Evolutionary conservation across 768 basidiomycete species (phyloP).

Genomic region (Boletus eberwhitei): DNA sequence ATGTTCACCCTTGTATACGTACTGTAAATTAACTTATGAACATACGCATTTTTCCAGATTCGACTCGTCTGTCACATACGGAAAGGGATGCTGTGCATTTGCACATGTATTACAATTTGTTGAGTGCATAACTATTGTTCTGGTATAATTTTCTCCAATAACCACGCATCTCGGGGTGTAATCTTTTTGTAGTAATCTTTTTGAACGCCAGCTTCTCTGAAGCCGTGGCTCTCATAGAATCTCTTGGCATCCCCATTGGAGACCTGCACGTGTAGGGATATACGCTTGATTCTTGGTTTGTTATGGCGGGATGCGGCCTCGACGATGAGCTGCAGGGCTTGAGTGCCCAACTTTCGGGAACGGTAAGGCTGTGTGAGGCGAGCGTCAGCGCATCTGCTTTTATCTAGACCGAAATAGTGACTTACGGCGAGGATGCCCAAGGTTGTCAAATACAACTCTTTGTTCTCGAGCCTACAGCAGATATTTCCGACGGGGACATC

Average conservation of each 20-base stretch:
- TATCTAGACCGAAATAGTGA: conserved; percentile 15
- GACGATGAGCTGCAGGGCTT: conserved; percentile 66
- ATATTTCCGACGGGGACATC: conserved; percentile 89
- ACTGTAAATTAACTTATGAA: conserved; percentile 27
- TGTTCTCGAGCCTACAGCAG: conserved; percentile 78
- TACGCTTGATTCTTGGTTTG: conserved; percentile 61
- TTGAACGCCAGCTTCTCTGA: conserved; percentile 61
- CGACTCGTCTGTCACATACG: conserved; percentile 15
- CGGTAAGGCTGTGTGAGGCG: conserved; percentile 68
- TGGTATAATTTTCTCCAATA: conserved; percentile 62
- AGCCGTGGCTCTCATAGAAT: conserved; percentile 85
- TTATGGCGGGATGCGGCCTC: conserved; percentile 54
- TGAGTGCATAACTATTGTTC: conserved; percentile 23
- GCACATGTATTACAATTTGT: conserved; percentile 26
- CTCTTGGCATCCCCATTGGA: conserved; percentile 72
- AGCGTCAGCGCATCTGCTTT: conserved; percentile 15
- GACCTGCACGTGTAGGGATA: conserved; percentile 87
- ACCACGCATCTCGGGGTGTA: conserved; percentile 79
- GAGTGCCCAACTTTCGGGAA: conserved; percentile 69
- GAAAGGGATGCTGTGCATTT: conserved; percentile 2
- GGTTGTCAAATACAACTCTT: conserved; percentile 76
- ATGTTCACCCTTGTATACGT: conserved; percentile 26
- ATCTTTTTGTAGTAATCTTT: conserved; percentile 90
- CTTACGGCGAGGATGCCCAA: conserved; percentile 87
- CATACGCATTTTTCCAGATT: conserved; percentile 17